These are phyloP conservation scores for Pezicula radicicola DNA, from an alignment of 2,329 filamentous ascomycete genomes.

Conservation along the genomic window DNA sequence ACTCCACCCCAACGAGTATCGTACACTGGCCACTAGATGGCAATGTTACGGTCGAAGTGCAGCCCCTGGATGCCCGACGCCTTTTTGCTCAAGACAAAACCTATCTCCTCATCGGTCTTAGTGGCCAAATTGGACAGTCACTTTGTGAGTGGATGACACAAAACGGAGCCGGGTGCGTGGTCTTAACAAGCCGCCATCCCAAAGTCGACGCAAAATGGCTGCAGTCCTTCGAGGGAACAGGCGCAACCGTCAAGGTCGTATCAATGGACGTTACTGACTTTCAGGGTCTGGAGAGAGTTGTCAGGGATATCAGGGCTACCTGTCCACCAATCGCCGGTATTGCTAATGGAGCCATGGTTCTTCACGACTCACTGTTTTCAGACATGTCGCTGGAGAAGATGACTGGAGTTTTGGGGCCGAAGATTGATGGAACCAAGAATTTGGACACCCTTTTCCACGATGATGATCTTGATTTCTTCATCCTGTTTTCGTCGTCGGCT, in stretches of 20 bases:
- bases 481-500: constrained; percentile 29
- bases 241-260: neutral
- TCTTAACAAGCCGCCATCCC: constrained; percentile 35
- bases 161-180: constrained; percentile 32
- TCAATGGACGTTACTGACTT: neutral
- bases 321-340: constrained; percentile 34
- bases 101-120: constrained; percentile 25
- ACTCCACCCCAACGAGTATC: no score
- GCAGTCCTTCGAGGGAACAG: constrained; percentile 8
- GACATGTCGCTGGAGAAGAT: constrained; percentile 24
- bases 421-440: constrained; percentile 27
- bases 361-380: constrained; percentile 31
- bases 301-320: neutral
- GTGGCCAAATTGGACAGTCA: constrained; percentile 27
- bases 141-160: constrained; percentile 36
- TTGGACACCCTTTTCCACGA: constrained; percentile 28
- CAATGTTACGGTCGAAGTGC: neutral
- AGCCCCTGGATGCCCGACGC: neutral
- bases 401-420: constrained; percentile 25
- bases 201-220: constrained; percentile 27
- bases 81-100: constrained; percentile 20
- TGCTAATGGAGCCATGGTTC: constrained; percentile 40
- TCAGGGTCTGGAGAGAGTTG: no score
- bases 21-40: neutral
- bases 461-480: constrained; percentile 31